Evolutionary conservation across 2,329 filamentous ascomycete species (phyloP).

Genomic region (Cladophialophora immunda): DNA sequence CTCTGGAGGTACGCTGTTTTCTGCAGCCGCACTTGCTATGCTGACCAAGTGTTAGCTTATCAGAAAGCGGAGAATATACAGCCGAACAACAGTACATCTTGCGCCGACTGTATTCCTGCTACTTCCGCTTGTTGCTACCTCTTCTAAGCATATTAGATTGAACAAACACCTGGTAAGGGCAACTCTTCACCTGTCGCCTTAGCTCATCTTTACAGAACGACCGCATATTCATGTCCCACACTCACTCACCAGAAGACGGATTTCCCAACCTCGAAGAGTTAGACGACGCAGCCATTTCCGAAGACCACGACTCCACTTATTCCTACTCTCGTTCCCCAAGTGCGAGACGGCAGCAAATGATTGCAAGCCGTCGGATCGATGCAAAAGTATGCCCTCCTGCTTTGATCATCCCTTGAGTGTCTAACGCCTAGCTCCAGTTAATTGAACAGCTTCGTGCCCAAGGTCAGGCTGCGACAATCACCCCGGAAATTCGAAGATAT

Average conservation of each 20-base stretch:
- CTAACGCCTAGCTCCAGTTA: conserved; percentile 20
- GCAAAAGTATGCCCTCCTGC: conserved; percentile 38
- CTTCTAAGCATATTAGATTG: conserved; percentile 45
- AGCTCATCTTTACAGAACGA: conserved; percentile 66
- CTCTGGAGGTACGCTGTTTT: conserved; percentile 59
- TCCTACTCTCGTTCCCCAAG: conserved; percentile 27
- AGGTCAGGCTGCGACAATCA: conserved; percentile 68
- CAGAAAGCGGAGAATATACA: conserved; percentile 79
- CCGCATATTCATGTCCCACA: conserved; percentile 86
- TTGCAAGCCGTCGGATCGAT: conserved; percentile 38
- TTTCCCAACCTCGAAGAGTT: conserved; percentile 77
- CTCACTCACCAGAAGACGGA: conserved; percentile 76
- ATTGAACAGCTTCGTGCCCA: conserved; percentile 69
- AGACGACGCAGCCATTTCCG: conserved; percentile 44
- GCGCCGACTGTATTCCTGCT: conserved; percentile 83
- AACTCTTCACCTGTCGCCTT: not conserved
- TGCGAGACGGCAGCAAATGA: conserved; percentile 11
- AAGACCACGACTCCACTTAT: conserved; percentile 29
- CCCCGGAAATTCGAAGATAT: conserved; percentile 82
- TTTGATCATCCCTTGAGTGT: not conserved
- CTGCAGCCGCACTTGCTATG: not conserved
- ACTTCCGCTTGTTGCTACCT: conserved; percentile 71
- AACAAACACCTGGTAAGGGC: conserved; percentile 53
- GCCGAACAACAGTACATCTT: conserved; percentile 74
- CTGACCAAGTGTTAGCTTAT: conserved; percentile 69